Evolutionary conservation across 495 filamentous ascomycete genomes (phyloP).

Genomic region (Xylaria venustula): DNA sequence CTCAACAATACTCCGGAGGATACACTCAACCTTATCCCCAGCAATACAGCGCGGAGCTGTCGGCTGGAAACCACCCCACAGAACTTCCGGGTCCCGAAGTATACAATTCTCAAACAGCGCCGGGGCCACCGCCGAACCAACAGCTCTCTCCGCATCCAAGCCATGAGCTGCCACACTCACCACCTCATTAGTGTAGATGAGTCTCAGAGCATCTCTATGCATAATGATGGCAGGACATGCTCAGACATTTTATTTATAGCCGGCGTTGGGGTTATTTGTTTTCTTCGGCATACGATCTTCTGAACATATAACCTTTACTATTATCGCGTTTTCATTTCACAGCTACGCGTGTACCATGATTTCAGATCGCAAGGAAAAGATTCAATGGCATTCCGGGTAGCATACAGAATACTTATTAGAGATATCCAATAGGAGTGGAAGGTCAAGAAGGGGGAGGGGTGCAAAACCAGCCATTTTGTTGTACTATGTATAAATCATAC

Average conservation of each 20-base stretch:
- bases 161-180: background rate
- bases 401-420: background rate
- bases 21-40: slow-evolving; percentile 14
- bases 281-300: background rate
- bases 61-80: slow-evolving; percentile 16
- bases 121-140: background rate
- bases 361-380: background rate
- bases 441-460: too few species aligned
- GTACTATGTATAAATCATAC: too few species aligned
- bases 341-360: background rate
- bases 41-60: slow-evolving; percentile 20
- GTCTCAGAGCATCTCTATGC: background rate
- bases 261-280: slow-evolving; percentile 6
- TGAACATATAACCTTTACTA: background rate
- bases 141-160: background rate
- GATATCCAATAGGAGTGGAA: too few species aligned
- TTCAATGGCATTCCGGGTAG: background rate
- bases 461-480: too few species aligned
- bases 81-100: slow-evolving; percentile 21
- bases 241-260: slow-evolving; percentile 3
- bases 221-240: background rate
- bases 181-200: background rate
- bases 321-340: background rate
- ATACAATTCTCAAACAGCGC: background rate
- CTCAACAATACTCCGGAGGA: slow-evolving; percentile 19